Evolutionary conservation across 139 green algal genomes (phyloP).

Genomic region (Picochlorum sp.): DNA sequence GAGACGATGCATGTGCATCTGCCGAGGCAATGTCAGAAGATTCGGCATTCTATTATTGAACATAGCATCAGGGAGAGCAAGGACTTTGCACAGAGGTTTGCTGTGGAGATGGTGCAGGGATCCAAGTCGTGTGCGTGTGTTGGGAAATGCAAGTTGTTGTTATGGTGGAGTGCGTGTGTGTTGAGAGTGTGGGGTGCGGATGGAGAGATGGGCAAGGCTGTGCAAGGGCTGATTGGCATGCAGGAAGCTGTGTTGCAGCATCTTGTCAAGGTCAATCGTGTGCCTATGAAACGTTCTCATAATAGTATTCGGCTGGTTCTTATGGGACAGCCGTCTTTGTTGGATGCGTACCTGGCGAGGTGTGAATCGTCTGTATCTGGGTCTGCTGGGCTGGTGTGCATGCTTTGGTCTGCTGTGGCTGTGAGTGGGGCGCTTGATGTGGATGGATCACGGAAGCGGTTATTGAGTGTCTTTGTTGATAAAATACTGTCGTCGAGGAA

Average conservation of each 20-base stretch:
- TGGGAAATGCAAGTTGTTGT: not conserved
- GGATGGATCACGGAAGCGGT: not conserved
- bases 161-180: not conserved
- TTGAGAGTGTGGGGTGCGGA: not conserved
- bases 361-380: no score
- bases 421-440: not conserved
- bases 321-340: not conserved
- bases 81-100: no score
- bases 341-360: not conserved
- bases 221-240: not conserved
- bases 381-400: no score
- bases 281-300: not conserved
- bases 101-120: no score
- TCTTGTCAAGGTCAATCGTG: not conserved
- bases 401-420: not conserved
- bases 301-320: not conserved
- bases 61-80: no score
- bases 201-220: not conserved
- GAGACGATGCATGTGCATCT: not conserved
- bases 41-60: no score
- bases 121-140: no score
- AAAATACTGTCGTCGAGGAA: conserved; percentile 34
- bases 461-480: conserved; percentile 22
- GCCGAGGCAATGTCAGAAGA: not conserved
- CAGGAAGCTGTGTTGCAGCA: not conserved